These are phyloP conservation scores for Draba incana DNA, from an alignment of 345 rosid genomes.

Conservation along the genomic window DNA sequence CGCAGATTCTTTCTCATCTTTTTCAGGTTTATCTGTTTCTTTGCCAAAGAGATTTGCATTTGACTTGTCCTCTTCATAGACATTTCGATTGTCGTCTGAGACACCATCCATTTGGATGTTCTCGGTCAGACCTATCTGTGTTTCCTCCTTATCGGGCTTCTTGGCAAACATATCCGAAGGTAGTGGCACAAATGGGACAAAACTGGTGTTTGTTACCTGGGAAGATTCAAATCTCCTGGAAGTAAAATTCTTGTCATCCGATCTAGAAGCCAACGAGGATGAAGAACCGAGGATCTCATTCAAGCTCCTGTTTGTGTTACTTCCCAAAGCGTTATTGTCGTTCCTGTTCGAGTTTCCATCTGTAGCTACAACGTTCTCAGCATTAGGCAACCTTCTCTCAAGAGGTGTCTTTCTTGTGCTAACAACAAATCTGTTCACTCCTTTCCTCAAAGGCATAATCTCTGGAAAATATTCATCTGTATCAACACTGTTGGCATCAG, in stretches of 20 bases:
- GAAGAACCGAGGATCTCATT: slow-evolving; percentile 56
- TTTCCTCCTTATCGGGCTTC: slow-evolving; percentile 50
- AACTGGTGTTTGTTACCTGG: slow-evolving; percentile 47
- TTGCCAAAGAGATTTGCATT: slow-evolving; percentile 20
- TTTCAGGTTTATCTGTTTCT: slow-evolving; percentile 47
- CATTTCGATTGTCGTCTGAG: slow-evolving; percentile 17
- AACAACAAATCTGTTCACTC: slow-evolving; percentile 90
- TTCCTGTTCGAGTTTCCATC: slow-evolving; percentile 31
- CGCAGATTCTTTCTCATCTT: slow-evolving; percentile 55
- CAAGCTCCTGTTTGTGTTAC: slow-evolving; percentile 40
- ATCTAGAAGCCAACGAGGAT: slow-evolving; percentile 37
- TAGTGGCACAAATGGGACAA: slow-evolving; percentile 77
- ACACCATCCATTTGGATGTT: slow-evolving; percentile 25
- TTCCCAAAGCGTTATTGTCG: slow-evolving; percentile 28
- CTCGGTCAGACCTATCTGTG: slow-evolving; percentile 32
- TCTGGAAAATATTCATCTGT: slow-evolving; percentile 90
- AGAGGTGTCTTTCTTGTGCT: slow-evolving; percentile 88
- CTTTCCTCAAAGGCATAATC: slow-evolving; percentile 92
- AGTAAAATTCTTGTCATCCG: slow-evolving; percentile 19
- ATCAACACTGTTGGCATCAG: slow-evolving; percentile 57
- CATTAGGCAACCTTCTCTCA: slow-evolving; percentile 70
- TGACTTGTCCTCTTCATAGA: slow-evolving; percentile 35
- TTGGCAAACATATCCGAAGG: slow-evolving; percentile 78
- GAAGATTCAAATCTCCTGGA: slow-evolving; percentile 43
- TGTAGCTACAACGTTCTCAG: slow-evolving; percentile 42